phyloP scores from a whole-genome alignment of 768 basidiomycete species.

The Pulveroboletus sp. region DNA sequence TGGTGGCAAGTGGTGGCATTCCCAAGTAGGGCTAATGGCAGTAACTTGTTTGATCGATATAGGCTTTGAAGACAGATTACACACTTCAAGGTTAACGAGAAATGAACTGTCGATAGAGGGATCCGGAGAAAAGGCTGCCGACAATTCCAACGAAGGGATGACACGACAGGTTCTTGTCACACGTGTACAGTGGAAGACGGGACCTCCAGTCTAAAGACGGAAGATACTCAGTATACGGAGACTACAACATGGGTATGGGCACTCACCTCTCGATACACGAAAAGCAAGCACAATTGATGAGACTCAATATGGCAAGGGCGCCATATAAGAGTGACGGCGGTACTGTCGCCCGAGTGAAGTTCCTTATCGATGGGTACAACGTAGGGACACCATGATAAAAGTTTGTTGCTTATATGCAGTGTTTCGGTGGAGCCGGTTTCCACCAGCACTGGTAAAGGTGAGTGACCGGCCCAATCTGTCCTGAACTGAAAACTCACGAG shows the following conservation, averaged over 20 bases:
- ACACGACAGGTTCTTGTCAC: constrained; percentile 57
- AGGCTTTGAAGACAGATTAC: constrained; percentile 41
- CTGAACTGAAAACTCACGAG: constrained; percentile 12
- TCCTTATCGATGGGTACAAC: constrained; percentile 38
- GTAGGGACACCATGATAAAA: constrained; percentile 43
- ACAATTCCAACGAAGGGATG: constrained; percentile 50
- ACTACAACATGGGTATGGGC: background rate
- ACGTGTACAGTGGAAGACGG: constrained; percentile 54
- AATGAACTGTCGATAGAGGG: constrained; percentile 46
- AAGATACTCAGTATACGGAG: constrained; percentile 3
- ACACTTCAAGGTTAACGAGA: constrained; percentile 50
- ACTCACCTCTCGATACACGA: constrained; percentile 62
- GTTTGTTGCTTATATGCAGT: constrained; percentile 48
- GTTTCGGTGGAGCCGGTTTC: constrained; percentile 31
- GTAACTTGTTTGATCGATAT: constrained; percentile 55
- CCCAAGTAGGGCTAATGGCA: constrained; percentile 68
- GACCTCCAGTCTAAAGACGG: constrained; percentile 38
- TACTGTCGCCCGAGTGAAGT: constrained; percentile 45
- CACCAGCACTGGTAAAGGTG: constrained; percentile 12
- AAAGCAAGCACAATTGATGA: constrained; percentile 53
- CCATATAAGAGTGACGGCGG: constrained; percentile 49
- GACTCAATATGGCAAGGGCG: constrained; percentile 47
- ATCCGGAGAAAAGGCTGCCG: constrained; percentile 48
- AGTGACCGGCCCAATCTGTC: background rate
- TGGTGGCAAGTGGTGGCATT: constrained; percentile 38